Evolutionary conservation across 225 moss, liverwort and hornwort genomes (phyloP).

Genomic region (Straminergon stramineum): DNA sequence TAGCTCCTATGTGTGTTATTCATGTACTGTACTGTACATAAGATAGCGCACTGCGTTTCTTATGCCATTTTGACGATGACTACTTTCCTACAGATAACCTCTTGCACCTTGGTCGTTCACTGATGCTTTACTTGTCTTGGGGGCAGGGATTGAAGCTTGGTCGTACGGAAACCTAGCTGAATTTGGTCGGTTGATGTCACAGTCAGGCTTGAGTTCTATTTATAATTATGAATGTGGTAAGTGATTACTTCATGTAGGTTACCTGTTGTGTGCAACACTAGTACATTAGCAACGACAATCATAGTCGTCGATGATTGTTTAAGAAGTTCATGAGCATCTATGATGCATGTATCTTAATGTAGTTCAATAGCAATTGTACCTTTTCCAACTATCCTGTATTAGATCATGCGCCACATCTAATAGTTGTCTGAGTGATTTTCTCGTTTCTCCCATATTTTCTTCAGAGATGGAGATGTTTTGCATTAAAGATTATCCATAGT

Average conservation of each 20-base stretch:
- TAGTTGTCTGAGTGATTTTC: neutral
- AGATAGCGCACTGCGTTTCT: neutral
- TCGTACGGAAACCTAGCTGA: conserved; percentile 50
- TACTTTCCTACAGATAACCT: neutral
- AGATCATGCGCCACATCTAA: neutral
- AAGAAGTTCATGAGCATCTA: neutral
- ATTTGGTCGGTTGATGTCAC: conserved; percentile 80
- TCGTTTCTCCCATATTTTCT: neutral
- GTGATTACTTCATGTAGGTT: neutral
- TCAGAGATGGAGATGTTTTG: neutral
- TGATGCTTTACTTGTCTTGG: neutral
- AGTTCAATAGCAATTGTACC: neutral
- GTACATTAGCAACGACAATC: neutral
- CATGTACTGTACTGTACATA: neutral
- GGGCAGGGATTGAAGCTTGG: conserved; percentile 80
- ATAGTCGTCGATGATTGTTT: neutral
- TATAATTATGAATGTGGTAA: conserved; percentile 90
- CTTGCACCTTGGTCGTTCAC: neutral
- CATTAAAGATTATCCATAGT: neutral
- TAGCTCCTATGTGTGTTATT: neutral
- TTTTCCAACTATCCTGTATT: neutral
- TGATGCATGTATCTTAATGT: neutral
- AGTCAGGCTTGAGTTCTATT: conserved; percentile 88
- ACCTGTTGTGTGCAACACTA: neutral
- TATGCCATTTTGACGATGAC: neutral